phyloP scores from a whole-genome alignment of 73 alveolate species.

The Symbiodinium natans region DNA sequence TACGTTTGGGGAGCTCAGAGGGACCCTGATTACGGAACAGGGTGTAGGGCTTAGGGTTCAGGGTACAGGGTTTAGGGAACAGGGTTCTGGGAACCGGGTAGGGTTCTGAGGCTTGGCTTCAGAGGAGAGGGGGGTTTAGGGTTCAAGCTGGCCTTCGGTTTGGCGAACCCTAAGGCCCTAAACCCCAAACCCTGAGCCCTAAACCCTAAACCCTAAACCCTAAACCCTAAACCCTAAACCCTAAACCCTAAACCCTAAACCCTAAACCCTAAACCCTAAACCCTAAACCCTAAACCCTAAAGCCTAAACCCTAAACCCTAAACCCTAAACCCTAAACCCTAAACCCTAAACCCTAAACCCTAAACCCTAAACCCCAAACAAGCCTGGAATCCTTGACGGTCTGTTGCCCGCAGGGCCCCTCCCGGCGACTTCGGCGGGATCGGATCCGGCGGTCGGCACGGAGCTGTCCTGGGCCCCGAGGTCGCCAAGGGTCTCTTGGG shows the following conservation, averaged over 20 bases:
- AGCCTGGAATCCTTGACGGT: neutral
- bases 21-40: neutral
- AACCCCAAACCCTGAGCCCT: too few species aligned
- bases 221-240: too few species aligned
- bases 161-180: too few species aligned
- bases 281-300: neutral
- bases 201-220: too few species aligned
- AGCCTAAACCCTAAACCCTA: neutral
- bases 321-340: neutral
- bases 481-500: neutral
- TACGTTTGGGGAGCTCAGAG: too few species aligned
- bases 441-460: slow-evolving; percentile 32
- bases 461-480: slow-evolving; percentile 17
- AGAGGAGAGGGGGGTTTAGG: too few species aligned
- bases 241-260: too few species aligned
- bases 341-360: neutral
- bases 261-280: neutral
- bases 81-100: neutral
- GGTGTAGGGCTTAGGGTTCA: neutral
- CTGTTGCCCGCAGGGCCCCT: slow-evolving; percentile 30
- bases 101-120: too few species aligned
- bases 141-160: too few species aligned
- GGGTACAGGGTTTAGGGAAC: neutral
- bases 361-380: neutral
- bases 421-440: slow-evolving; percentile 85